Evolutionary conservation across 1,284 basidiomycete genomes (phyloP).

Genomic region (Marasmius tenuissimus): DNA sequence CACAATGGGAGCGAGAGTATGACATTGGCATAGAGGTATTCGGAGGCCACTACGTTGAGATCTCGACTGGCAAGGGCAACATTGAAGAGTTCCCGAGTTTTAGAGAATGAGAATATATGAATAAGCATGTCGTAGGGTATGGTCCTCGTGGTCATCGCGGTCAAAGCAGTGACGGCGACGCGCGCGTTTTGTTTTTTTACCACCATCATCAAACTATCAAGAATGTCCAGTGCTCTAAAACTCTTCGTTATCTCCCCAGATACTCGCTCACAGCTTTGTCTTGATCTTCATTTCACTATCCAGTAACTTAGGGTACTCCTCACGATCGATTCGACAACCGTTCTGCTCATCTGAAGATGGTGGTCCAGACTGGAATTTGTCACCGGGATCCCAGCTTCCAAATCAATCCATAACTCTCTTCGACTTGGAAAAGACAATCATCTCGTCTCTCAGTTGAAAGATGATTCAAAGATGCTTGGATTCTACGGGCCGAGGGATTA

Average conservation of each 20-base stretch:
- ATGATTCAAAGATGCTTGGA: slow-evolving; percentile 69
- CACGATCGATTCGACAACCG: background rate
- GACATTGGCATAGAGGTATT: slow-evolving; percentile 4
- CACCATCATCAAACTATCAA: background rate
- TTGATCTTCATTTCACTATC: slow-evolving; percentile 74
- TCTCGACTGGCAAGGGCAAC: slow-evolving; percentile 8
- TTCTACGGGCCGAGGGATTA: slow-evolving; percentile 71
- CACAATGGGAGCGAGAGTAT: background rate
- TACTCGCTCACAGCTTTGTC: slow-evolving; percentile 82
- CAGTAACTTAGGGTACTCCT: slow-evolving; percentile 72
- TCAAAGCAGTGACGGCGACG: background rate
- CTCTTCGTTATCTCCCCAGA: slow-evolving; percentile 83
- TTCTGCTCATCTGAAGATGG: slow-evolving; percentile 7
- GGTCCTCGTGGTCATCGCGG: background rate
- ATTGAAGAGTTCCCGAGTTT: background rate
- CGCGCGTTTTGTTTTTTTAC: background rate
- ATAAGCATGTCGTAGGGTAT: background rate
- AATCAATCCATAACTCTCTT: slow-evolving; percentile 72
- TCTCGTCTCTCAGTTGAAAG: slow-evolving; percentile 55
- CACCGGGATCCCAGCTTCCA: slow-evolving; percentile 81
- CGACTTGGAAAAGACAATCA: slow-evolving; percentile 53
- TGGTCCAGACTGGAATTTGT: slow-evolving; percentile 86
- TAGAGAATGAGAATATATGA: background rate
- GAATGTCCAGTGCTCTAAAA: slow-evolving; percentile 57
- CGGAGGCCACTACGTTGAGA: slow-evolving; percentile 3